Evolutionary conservation across 768 basidiomycete species (phyloP).

Genomic region (Tulasnella sp.): DNA sequence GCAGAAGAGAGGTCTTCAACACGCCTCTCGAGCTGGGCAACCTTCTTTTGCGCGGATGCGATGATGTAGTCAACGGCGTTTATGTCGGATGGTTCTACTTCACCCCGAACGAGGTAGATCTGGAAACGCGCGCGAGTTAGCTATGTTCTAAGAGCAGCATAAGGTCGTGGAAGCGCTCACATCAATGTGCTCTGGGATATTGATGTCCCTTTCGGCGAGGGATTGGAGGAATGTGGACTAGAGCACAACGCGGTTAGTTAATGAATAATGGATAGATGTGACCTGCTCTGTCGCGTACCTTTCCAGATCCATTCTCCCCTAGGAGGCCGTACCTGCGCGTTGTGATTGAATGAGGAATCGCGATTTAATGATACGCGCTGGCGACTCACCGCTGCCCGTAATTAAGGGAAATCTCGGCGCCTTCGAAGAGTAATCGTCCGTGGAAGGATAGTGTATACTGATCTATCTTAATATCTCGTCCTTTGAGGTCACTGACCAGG

Average conservation of each 20-base stretch:
- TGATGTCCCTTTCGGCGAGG: conserved; percentile 88
- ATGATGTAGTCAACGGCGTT: conserved; percentile 98
- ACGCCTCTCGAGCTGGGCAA: conserved; percentile 81
- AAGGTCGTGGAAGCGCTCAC: conserved; percentile 28
- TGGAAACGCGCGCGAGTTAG: conserved; percentile 15
- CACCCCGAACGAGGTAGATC: conserved; percentile 93
- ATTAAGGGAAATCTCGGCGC: conserved; percentile 65
- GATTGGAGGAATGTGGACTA: conserved; percentile 96
- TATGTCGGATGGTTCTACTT: conserved; percentile 88
- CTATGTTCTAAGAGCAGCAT: not conserved
- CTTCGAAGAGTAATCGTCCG: conserved; percentile 67
- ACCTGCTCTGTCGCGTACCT: conserved; percentile 41
- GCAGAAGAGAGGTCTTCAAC: conserved; percentile 91
- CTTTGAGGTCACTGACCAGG: conserved; percentile 81
- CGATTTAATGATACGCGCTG: not conserved
- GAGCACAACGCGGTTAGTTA: not conserved
- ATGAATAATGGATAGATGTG: not conserved
- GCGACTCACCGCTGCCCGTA: conserved; percentile 58
- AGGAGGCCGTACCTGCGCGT: conserved; percentile 67
- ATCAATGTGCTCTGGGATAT: conserved; percentile 90
- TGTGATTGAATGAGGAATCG: not conserved
- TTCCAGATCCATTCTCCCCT: conserved; percentile 98
- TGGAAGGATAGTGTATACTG: conserved; percentile 95
- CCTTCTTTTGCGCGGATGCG: conserved; percentile 83
- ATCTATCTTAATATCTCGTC: conserved; percentile 96